Conservation (phyloP, 257 asterid species). For the Eucommia ulmoides region DNA sequence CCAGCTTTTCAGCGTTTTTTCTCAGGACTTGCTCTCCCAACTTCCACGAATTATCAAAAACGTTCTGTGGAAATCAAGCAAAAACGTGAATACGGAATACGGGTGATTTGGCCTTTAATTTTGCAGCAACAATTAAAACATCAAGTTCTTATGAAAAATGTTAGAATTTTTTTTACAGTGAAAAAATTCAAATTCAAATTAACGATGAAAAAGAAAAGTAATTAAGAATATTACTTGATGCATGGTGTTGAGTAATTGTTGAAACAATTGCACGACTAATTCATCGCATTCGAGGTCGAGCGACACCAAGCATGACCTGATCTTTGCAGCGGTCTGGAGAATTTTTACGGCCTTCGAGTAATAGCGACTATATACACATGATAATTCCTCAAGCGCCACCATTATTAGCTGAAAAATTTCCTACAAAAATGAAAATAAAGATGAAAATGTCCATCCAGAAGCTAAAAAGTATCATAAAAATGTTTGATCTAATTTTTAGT, state of each 20-base stretch:
- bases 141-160: neutral
- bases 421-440: neutral
- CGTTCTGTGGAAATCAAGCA: too few relatives aligned
- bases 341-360: neutral
- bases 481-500: too few relatives aligned
- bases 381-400: neutral
- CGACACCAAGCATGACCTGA: neutral
- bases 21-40: too few relatives aligned
- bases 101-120: neutral
- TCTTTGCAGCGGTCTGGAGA: neutral
- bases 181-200: too few relatives aligned
- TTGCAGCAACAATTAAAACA: neutral
- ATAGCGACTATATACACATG: neutral
- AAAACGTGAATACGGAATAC: neutral
- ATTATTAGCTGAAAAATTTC: neutral
- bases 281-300: neutral
- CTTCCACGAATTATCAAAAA: too few relatives aligned
- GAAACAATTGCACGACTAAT: neutral
- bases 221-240: too few relatives aligned
- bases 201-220: too few relatives aligned
- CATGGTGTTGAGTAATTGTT: too few relatives aligned
- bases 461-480: too few relatives aligned
- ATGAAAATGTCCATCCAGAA: too few relatives aligned
- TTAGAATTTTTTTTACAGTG: too few relatives aligned
- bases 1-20: too few relatives aligned